These are phyloP conservation scores for Botrytis squamosa DNA, from an alignment of 2,329 filamentous ascomycete genomes.

Conservation along the genomic window DNA sequence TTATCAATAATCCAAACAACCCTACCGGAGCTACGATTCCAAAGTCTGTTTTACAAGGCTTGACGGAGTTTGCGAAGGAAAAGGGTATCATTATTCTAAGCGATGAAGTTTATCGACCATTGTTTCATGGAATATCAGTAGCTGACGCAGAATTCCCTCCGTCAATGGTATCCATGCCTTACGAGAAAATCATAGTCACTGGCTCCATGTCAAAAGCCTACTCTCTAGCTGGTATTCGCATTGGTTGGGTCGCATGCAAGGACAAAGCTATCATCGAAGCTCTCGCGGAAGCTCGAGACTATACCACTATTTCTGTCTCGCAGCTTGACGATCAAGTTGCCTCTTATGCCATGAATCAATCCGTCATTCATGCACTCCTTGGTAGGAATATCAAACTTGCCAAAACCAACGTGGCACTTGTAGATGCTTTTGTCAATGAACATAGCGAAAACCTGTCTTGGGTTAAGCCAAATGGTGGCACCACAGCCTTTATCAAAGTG, in stretches of 20 bases:
- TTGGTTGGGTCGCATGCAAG: conserved; percentile 79
- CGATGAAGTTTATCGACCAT: conserved; percentile 81
- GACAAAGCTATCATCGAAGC: conserved; percentile 60
- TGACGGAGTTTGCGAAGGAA: conserved; percentile 62
- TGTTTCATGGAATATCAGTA: conserved; percentile 60
- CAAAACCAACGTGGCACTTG: conserved; percentile 61
- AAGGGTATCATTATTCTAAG: conserved; percentile 66
- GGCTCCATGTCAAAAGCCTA: conserved; percentile 86
- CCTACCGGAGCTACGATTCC: conserved; percentile 73
- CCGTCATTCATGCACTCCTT: conserved; percentile 63
- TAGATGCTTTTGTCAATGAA: conserved; percentile 66
- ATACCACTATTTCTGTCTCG: conserved; percentile 85
- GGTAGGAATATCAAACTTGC: conserved; percentile 65
- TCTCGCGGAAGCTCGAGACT: conserved; percentile 67
- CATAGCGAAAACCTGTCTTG: conserved; percentile 61
- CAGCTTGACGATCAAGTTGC: conserved; percentile 78
- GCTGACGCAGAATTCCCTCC: conserved; percentile 53
- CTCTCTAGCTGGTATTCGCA: conserved; percentile 74
- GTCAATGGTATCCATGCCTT: conserved; percentile 69
- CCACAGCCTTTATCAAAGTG: conserved; percentile 75
- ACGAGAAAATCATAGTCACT: conserved; percentile 68
- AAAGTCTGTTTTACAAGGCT: conserved; percentile 55
- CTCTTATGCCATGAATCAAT: conserved; percentile 66
- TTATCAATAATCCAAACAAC: conserved; percentile 78
- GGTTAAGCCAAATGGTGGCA: conserved; percentile 74